Percentiles rank a stretch among this genome's conserved stretches.
These are phyloP conservation scores for Scedosporium dehoogii DNA, from an alignment of 2,329 filamentous ascomycete species.

Conservation along the genomic window DNA sequence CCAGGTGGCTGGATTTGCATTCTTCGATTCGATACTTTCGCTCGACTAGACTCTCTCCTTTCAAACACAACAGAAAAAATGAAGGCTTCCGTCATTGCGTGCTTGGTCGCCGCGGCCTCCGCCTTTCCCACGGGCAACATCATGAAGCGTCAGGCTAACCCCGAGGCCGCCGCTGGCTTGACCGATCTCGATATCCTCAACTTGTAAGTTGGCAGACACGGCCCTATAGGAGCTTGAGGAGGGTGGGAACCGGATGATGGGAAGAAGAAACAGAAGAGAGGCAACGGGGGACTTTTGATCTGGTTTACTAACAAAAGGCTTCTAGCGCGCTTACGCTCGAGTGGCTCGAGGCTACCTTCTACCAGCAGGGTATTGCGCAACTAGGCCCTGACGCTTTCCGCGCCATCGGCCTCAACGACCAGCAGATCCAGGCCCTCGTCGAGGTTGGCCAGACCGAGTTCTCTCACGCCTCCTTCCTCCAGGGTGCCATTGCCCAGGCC, in stretches of 20 bases:
- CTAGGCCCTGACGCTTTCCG: conserved; percentile 57
- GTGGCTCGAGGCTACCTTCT: conserved; percentile 65
- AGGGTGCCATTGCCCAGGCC: conserved; percentile 48
- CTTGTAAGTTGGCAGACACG: conserved; percentile 35
- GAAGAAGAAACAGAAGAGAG: not conserved
- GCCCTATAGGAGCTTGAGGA: not conserved
- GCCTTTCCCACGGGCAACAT: conserved; percentile 34
- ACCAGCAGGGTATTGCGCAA: conserved; percentile 58
- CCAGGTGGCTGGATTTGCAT: conserved; percentile 5
- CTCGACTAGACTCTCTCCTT: not conserved
- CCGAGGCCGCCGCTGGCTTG: conserved; percentile 35
- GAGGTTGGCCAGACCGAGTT: conserved; percentile 53
- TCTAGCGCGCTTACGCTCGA: conserved; percentile 60
- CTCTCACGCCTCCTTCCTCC: conserved; percentile 29
- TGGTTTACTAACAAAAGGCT: conserved; percentile 10
- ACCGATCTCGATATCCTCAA: conserved; percentile 47
- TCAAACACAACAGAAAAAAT: conserved; percentile 20
- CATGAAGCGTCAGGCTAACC: conserved; percentile 40
- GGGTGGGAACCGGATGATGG: not conserved
- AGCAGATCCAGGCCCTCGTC: conserved; percentile 39
- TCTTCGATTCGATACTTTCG: conserved; percentile 1
- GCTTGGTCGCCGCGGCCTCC: conserved; percentile 33
- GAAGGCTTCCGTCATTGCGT: conserved; percentile 33
- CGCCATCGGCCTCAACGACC: conserved; percentile 28
- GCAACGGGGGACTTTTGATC: not conserved